Evolutionary conservation across 306 rosid species (phyloP).

Genomic region (Acacia melanoxylon): DNA sequence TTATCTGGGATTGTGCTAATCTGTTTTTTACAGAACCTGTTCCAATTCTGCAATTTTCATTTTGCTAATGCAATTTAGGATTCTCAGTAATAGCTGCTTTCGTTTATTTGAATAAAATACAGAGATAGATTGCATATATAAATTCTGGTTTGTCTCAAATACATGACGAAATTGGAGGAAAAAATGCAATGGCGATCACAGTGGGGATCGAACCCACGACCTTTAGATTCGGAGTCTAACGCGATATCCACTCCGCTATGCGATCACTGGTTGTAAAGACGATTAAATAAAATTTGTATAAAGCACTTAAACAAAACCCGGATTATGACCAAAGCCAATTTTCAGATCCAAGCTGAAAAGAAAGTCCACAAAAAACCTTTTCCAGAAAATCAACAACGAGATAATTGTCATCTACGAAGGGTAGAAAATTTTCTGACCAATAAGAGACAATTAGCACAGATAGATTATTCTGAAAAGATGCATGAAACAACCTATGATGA

Average conservation of each 20-base stretch:
- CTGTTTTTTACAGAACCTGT: no score
- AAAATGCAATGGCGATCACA: constrained; percentile 53
- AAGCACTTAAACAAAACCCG: neutral
- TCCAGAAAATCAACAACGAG: neutral
- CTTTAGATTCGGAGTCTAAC: constrained; percentile 99
- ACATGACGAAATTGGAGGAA: neutral
- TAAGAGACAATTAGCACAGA: neutral
- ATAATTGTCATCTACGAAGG: neutral
- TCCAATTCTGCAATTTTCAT: no score
- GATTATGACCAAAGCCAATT: neutral
- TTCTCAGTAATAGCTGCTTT: no score
- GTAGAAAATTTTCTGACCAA: neutral
- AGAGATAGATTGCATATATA: no score
- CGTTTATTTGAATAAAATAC: no score
- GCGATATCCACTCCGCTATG: constrained; percentile 99
- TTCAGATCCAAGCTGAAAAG: neutral
- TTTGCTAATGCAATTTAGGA: no score
- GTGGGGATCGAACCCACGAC: constrained; percentile 99
- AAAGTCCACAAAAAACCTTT: neutral
- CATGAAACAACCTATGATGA: neutral
- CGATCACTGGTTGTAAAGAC: constrained; percentile 30
- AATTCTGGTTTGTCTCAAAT: neutral
- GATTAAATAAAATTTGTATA: neutral
- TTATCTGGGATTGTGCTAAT: no score
- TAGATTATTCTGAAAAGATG: neutral